Conservation (phyloP, 768 basidiomycete genomes). For the Kwoniella sp. region DNA sequence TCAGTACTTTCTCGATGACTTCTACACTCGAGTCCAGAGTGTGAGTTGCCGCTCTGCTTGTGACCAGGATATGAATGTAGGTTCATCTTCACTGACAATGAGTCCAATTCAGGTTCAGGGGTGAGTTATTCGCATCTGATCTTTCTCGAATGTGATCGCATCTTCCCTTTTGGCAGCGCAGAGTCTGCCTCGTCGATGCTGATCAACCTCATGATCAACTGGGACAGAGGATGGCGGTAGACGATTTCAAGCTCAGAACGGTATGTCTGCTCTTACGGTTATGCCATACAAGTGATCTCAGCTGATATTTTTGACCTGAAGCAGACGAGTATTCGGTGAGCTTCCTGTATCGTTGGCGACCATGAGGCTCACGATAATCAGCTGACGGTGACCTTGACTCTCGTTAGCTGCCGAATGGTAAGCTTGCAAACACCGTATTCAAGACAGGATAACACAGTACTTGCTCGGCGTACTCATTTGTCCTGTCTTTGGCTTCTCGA, state of each 20-base stretch:
- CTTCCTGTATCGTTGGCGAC: not conserved
- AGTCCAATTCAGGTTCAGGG: conserved; percentile 6
- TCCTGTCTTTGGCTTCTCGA: not conserved
- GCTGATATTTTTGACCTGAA: no score
- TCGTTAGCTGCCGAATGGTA: conserved; percentile 12
- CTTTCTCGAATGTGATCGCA: no score
- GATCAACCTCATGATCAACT: not conserved
- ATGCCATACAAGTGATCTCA: not conserved
- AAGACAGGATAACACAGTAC: no score
- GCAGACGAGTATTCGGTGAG: conserved; percentile 23
- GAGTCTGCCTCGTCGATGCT: not conserved
- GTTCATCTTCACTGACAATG: not conserved
- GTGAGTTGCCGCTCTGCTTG: conserved; percentile 1
- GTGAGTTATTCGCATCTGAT: not conserved
- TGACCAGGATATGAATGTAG: not conserved
- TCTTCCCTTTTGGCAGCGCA: not conserved
- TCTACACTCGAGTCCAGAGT: conserved; percentile 17
- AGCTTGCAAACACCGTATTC: not conserved
- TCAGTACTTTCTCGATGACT: conserved; percentile 16
- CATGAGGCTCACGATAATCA: not conserved
- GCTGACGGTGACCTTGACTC: not conserved
- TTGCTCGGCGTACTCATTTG: not conserved
- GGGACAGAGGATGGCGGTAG: conserved; percentile 19
- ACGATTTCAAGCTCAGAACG: conserved; percentile 22
- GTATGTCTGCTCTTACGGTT: not conserved